A percentile compares a stretch with the other conserved stretches of the same genome.
Evolutionary conservation across 2,329 filamentous ascomycete genomes (phyloP).

Genomic region (Erysiphe pulchra): DNA sequence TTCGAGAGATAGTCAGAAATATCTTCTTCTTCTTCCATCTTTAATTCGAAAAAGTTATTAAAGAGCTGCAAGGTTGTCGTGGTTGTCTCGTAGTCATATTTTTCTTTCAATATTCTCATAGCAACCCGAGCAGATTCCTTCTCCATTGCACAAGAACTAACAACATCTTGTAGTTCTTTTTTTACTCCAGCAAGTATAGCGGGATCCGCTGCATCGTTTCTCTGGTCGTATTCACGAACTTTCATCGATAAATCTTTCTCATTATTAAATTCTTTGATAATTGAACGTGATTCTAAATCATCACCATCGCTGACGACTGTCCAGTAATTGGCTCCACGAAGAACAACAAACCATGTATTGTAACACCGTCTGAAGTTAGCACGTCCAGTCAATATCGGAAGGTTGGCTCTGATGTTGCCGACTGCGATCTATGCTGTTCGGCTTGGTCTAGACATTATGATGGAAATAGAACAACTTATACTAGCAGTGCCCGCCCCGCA

Average conservation of each 20-base stretch:
- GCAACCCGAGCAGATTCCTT: not conserved
- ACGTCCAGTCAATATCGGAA: not conserved
- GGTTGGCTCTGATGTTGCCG: not conserved
- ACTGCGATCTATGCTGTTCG: not conserved
- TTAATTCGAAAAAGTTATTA: not conserved
- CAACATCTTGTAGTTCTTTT: not conserved
- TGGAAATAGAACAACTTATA: not conserved
- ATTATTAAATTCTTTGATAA: not conserved
- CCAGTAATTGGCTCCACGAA: not conserved
- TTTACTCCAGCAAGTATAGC: not conserved
- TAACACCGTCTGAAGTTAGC: not conserved
- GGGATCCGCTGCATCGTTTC: not conserved
- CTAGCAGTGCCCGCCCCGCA: too few species aligned
- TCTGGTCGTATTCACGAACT: not conserved
- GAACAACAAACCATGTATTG: not conserved
- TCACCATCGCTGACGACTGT: not conserved
- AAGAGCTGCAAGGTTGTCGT: not conserved
- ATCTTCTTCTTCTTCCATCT: not conserved
- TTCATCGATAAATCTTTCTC: not conserved
- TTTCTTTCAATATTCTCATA: not conserved
- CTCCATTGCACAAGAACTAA: not conserved
- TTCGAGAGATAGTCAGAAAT: not conserved
- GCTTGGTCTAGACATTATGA: not conserved
- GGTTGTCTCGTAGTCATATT: not conserved
- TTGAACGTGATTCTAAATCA: not conserved